Conservation (phyloP, 352 stramenopile species). For the Globisporangium takayamanum region DNA sequence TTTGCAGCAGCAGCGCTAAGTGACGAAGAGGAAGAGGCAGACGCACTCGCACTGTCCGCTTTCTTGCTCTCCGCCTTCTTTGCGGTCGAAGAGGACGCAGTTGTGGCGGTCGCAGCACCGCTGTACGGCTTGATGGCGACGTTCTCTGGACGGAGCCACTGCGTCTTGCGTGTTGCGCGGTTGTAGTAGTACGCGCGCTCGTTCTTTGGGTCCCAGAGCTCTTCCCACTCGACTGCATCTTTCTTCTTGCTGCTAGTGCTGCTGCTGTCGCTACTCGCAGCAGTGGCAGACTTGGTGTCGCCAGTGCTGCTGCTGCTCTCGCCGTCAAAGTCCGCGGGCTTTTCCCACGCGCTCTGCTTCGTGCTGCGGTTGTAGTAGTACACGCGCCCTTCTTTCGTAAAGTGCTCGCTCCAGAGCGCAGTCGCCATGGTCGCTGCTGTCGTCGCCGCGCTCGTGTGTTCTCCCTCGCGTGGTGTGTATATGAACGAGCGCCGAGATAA, state of each 20-base stretch:
- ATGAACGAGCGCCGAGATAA: not conserved
- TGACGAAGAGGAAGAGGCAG: too few relatives aligned
- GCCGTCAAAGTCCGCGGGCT: slow-evolving; percentile 68
- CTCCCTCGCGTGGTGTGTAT: not conserved
- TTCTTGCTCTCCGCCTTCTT: slow-evolving; percentile 19
- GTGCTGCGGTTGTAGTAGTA: slow-evolving; percentile 88
- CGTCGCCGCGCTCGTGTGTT: not conserved
- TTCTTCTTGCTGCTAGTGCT: slow-evolving; percentile 16
- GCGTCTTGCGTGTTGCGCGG: slow-evolving; percentile 66
- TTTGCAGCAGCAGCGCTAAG: not conserved
- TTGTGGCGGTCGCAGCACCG: slow-evolving; percentile 10
- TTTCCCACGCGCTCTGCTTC: slow-evolving; percentile 86
- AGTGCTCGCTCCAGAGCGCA: slow-evolving; percentile 73
- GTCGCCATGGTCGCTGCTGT: slow-evolving; percentile 16
- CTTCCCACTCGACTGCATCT: slow-evolving; percentile 56
- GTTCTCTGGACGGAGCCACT: slow-evolving; percentile 70
- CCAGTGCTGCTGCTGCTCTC: slow-evolving; percentile 14
- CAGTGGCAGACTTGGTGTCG: not conserved
- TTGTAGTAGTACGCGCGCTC: slow-evolving; percentile 85
- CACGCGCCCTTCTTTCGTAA: slow-evolving; percentile 76
- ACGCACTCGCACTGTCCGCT: slow-evolving; percentile 1
- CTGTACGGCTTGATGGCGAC: slow-evolving; percentile 72
- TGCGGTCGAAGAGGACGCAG: slow-evolving; percentile 7
- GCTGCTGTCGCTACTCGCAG: not conserved
- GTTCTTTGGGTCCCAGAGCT: slow-evolving; percentile 85